phyloP scores from a whole-genome alignment of 2,329 filamentous ascomycete genomes.

The Waltergamsia citrina region DNA sequence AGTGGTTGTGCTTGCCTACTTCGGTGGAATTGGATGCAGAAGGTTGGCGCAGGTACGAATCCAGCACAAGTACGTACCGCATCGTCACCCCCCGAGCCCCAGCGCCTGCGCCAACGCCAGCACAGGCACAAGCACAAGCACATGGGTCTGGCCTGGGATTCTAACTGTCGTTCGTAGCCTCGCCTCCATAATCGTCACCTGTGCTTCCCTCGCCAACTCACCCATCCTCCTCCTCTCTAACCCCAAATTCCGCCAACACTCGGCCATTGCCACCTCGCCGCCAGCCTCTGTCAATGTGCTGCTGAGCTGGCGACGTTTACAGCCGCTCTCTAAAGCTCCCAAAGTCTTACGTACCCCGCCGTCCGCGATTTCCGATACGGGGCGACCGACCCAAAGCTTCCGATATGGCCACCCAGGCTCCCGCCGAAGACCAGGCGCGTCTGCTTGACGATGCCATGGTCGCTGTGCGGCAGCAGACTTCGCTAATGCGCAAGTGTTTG shows the following conservation, averaged over 20 bases:
- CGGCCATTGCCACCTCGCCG: neutral
- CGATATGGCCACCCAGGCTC: slow-evolving; percentile 44
- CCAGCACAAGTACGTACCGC: too few relatives aligned
- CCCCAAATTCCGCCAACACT: neutral
- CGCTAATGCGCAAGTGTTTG: slow-evolving; percentile 93
- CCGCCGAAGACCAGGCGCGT: slow-evolving; percentile 74
- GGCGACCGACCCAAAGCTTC: neutral
- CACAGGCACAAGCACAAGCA: neutral
- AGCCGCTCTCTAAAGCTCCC: slow-evolving; percentile 1
- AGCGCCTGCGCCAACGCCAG: too few relatives aligned
- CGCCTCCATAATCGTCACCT: neutral
- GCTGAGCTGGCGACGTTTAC: neutral
- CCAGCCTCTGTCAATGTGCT: neutral
- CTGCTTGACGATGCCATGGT: slow-evolving; percentile 95
- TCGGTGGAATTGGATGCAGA: too few relatives aligned
- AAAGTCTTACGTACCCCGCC: slow-evolving; percentile 1
- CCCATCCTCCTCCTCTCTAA: slow-evolving; percentile 2
- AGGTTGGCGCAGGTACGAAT: too few relatives aligned
- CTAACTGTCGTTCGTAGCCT: too few relatives aligned
- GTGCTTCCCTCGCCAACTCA: neutral
- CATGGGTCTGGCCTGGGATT: slow-evolving; percentile 2
- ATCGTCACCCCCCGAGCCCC: neutral
- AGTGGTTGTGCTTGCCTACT: too few relatives aligned
- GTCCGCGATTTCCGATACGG: slow-evolving; percentile 1
- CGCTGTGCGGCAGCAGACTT: slow-evolving; percentile 94